phyloP scores from a whole-genome alignment of 768 basidiomycete genomes.

The Artomyces pyxidatus region DNA sequence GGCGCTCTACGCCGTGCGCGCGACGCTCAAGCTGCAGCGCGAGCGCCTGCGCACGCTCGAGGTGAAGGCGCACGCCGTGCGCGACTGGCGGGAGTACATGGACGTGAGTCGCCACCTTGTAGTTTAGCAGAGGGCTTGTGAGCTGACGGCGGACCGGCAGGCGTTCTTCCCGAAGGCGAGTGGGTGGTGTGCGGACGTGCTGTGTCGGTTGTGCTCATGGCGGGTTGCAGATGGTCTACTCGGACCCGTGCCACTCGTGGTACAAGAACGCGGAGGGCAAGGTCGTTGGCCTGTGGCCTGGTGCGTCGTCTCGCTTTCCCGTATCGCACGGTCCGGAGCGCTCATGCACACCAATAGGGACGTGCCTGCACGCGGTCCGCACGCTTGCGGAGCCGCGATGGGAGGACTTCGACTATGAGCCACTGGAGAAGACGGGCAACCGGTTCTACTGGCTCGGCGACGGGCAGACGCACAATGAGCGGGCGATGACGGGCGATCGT shows the following conservation, averaged over 20 bases:
- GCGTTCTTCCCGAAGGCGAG: slow-evolving; percentile 10
- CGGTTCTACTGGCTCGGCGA: slow-evolving; percentile 22
- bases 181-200: neutral
- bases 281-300: slow-evolving; percentile 22
- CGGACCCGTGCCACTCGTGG: slow-evolving; percentile 20
- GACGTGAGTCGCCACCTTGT: neutral
- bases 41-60: slow-evolving; percentile 22
- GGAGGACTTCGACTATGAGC: slow-evolving; percentile 21
- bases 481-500: slow-evolving; percentile 13
- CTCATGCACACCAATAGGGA: neutral
- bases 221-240: slow-evolving; percentile 15
- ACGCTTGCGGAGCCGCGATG: slow-evolving; percentile 18
- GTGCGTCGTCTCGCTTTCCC: neutral
- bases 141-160: too few species aligned
- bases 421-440: slow-evolving; percentile 6
- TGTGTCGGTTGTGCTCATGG: neutral
- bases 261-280: slow-evolving; percentile 22
- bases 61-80: slow-evolving; percentile 21
- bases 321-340: neutral
- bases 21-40: slow-evolving; percentile 23
- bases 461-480: slow-evolving; percentile 20
- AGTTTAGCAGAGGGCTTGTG: neutral
- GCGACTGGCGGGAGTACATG: slow-evolving; percentile 23
- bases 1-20: slow-evolving; percentile 19
- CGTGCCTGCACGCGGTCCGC: slow-evolving; percentile 9